These are phyloP conservation scores for Hanseniaspora uvarum DNA, from an alignment of 1,139 yeast genomes.

Conservation along the genomic window DNA sequence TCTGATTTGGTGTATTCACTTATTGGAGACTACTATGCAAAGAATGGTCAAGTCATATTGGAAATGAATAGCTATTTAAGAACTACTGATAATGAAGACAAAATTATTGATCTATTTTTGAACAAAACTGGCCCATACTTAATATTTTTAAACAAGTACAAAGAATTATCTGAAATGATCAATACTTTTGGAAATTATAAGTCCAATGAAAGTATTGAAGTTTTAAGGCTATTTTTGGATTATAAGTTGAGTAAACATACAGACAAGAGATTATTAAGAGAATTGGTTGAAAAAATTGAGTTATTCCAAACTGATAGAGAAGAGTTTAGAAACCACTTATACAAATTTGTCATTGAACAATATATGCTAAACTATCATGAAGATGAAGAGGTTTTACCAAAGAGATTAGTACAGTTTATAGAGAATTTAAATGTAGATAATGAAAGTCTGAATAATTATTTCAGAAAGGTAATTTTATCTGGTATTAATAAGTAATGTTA, in stretches of 20 bases:
- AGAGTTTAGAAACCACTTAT: conserved; percentile 1
- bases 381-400: neutral
- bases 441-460: conserved; percentile 29
- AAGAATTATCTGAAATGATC: neutral
- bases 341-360: conserved; percentile 13
- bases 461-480: conserved; percentile 3
- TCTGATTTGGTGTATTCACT: conserved; percentile 31
- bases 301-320: neutral
- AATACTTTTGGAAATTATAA: neutral
- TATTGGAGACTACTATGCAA: conserved; percentile 21
- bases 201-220: neutral
- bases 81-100: conserved; percentile 54
- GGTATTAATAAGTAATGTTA: neutral
- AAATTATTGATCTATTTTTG: conserved; percentile 47
- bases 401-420: neutral
- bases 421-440: conserved; percentile 33
- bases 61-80: conserved; percentile 53
- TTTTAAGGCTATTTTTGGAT: neutral
- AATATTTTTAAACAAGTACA: conserved; percentile 1
- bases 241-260: neutral
- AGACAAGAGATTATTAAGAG: neutral
- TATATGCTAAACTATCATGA: neutral
- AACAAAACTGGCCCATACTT: conserved; percentile 20
- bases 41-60: conserved; percentile 39
- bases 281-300: conserved; percentile 5